Evolutionary conservation across 2,329 filamentous ascomycete species (phyloP), one percentile per base, ranked within the genome.

Genomic region (Monosporascus cannonballus): DNA sequence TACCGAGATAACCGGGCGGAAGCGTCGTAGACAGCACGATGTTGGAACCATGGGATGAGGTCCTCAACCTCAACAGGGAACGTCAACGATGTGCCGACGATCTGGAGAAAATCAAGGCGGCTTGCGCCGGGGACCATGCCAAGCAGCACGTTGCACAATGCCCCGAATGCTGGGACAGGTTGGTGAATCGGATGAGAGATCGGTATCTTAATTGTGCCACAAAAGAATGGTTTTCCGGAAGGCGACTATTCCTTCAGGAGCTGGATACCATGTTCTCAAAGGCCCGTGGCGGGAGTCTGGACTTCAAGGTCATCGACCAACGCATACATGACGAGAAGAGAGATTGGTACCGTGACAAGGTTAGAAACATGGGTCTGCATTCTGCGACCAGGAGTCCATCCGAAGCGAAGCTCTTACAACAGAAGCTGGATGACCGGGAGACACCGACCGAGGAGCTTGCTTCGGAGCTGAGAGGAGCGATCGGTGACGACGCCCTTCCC

Each of bases 191-290:
- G 36, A 69, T 83, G 61, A 63, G 70, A 51, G 64, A 67, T 49
- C 69, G 71, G 41, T 77, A 73, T 55, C 59, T 71, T 17, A 64
- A 68, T 41, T 61, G 64, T 6, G 58, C 65, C 14, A 63, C 64
- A 17, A 62, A 68, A 59, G 76, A 80, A 61, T 83, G 80, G 80
- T 81, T 82, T 62, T 69, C 74, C 2, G 71, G 73, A 46, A 69
- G 78, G 34, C 69, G 69, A 30, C 67, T 68, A 7, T 81, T 83
- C 54, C 66, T 81, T 22, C 68, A 72, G 50, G 76, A 78, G 51
- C 69, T 83, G 11, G 76, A 78, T 55, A 64, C 65, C 46, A 61
- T 80, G 46, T 76, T 83, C 55, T 64, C 75, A 5, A 74, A 76
- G 49, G 77, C 75, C 49, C 74, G 72, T 57, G 66, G 71, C 17